Evolutionary conservation across 2,329 filamentous ascomycete genomes (phyloP), one percentile per base, ranked within the genome.

Genomic region (Chalaropsis ovoidea): DNA sequence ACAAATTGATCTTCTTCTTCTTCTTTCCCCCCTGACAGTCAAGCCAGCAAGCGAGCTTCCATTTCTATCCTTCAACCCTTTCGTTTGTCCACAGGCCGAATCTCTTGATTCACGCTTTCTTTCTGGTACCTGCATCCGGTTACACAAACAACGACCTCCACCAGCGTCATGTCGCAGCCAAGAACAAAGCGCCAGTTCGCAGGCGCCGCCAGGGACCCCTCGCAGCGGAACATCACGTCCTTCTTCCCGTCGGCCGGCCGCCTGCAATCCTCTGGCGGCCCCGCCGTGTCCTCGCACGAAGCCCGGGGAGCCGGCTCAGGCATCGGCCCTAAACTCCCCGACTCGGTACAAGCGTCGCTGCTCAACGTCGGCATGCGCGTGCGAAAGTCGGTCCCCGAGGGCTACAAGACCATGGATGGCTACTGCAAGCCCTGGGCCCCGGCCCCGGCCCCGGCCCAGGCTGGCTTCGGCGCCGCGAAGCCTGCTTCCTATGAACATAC

Each of bases 281-380:
- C 75, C 72, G 61, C 24, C 13, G 47, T 60, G 45, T 62, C 58
- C 41, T 69, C 69, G 4, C 75, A 78, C 17, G 41, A 52, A 52
- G 61, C 61, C 31, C 66, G 60, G 17, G 63, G 63, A 19, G 15
- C 49, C 27, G 63, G 52, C 43, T 39, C 43, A 39, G 63, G 66
- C 49, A 67, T 65, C 17, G 66, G 63, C 47, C 83, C 84, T 2
- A 71, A 74, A 3, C 78, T 92, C 15, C 85, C 89, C 1, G 75
- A 80, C 27, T 79, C 79, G 7, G 80, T 95, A 41, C 90, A 96
- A 75, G 82, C 91, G 43, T 88, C 88, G 68, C 85, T 97, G n/a
- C 80, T 96, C 52, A 89, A 82, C 71, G 93, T 97, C 69, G 93
- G 93, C 71, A 96, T 96, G 91, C 87, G 93, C 27, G 82, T 97